phyloP scores from a whole-genome alignment of 192 early-diverging fungal genomes.

The Tieghemiomyces parasiticus region DNA sequence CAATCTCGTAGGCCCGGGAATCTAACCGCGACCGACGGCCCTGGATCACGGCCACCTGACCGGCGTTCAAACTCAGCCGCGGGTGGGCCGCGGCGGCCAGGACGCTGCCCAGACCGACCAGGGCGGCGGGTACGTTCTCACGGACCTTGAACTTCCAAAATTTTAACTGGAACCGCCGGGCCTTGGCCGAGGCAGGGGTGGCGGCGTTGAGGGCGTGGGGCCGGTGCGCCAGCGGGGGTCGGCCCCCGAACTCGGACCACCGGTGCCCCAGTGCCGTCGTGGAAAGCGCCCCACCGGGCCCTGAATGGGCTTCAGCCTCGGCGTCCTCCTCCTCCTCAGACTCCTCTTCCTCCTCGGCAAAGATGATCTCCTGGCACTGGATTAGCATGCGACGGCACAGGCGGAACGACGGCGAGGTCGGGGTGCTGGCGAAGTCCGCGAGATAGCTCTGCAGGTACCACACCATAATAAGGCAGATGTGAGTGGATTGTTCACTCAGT shows the following conservation, averaged over 20 bases:
- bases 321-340: slow-evolving; percentile 16
- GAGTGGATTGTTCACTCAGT: slow-evolving; percentile 59
- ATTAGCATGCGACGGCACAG: slow-evolving; percentile 74
- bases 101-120: slow-evolving; percentile 75
- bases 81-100: slow-evolving; percentile 59
- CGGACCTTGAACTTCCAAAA: slow-evolving; percentile 23
- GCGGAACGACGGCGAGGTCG: slow-evolving; percentile 53
- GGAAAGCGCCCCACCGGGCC: too few relatives aligned
- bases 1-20: background rate
- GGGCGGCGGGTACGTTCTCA: slow-evolving; percentile 57
- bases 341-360: slow-evolving; percentile 45
- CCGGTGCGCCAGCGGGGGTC: background rate
- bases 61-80: slow-evolving; percentile 41
- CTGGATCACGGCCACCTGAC: slow-evolving; percentile 66
- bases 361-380: slow-evolving; percentile 76
- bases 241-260: slow-evolving; percentile 1
- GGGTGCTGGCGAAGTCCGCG: slow-evolving; percentile 50
- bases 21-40: slow-evolving; percentile 40
- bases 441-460: slow-evolving; percentile 91
- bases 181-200: background rate
- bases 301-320: background rate
- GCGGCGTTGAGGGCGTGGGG: background rate
- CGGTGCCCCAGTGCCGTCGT: too few relatives aligned
- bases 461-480: slow-evolving; percentile 75
- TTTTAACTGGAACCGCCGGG: background rate